Evolutionary conservation across 106 monocot species (phyloP).

Genomic region (Apostasia shenzhenica): DNA sequence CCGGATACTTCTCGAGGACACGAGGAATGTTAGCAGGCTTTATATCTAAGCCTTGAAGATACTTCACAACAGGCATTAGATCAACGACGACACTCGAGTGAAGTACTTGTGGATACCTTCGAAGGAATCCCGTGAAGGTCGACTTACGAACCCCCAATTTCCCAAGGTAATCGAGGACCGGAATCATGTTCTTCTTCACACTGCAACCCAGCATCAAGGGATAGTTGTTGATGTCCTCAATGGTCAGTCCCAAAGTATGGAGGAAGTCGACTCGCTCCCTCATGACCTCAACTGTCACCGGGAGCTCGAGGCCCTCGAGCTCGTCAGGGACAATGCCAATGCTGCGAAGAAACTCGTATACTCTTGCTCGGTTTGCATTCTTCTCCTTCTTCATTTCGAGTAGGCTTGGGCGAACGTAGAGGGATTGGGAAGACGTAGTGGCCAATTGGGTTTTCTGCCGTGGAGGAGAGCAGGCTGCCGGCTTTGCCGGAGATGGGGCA

Average conservation of each 20-base stretch:
- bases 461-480: not conserved
- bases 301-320: slow-evolving; percentile 88
- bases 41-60: slow-evolving; percentile 83
- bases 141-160: slow-evolving; percentile 67
- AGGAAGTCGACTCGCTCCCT: slow-evolving; percentile 93
- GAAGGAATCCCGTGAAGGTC: slow-evolving; percentile 50
- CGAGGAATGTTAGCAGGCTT: slow-evolving; percentile 49
- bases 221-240: slow-evolving; percentile 78
- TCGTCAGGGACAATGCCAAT: slow-evolving; percentile 81
- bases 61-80: slow-evolving; percentile 73
- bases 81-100: slow-evolving; percentile 93
- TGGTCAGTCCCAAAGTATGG: slow-evolving; percentile 63
- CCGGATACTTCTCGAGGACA: slow-evolving; percentile 87
- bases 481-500: not conserved
- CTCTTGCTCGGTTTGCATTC: slow-evolving; percentile 44
- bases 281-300: slow-evolving; percentile 83
- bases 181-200: slow-evolving; percentile 96
- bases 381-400: slow-evolving; percentile 46
- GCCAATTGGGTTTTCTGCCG: not conserved
- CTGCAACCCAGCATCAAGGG: slow-evolving; percentile 91
- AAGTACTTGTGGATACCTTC: slow-evolving; percentile 89
- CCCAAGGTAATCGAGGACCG: slow-evolving; percentile 88
- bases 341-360: slow-evolving; percentile 67
- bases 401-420: slow-evolving; percentile 67
- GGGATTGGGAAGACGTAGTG: slow-evolving; percentile 33